Evolutionary conservation across 2,329 filamentous ascomycete genomes (phyloP), one percentile per base, ranked within the genome.

Genomic region (Monosporascus sp.): DNA sequence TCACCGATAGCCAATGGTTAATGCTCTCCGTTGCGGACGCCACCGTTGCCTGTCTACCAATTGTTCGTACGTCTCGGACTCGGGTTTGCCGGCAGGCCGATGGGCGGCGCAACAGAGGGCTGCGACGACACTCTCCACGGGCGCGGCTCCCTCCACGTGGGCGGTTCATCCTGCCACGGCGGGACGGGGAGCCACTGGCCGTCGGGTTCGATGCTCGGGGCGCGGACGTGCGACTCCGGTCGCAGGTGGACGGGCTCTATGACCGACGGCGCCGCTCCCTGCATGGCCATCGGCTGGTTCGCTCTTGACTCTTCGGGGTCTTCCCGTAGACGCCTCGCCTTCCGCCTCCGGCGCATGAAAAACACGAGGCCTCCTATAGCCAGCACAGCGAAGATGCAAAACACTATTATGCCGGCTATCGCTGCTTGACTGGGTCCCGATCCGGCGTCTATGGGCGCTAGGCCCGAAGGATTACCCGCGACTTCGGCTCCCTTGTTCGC

Each of bases 141-240:
- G 15, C 58, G 58, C 43, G 58, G 56, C 37, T 57, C 59, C 2
- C 58, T 52, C 59, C 59, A 61, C 17, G 58, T 60, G 18, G 59
- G 57, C 31, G 53, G 49, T 2, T 59, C 57, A 7, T 62, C 59
- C n/a, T 60, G 58, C 61, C 59, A 61, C 5, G 61, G 59, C 41
- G 58, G 59, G 31, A 55, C 58, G 38, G 59, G 48, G 50, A 62
- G 51, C 61, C 59, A 61, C 18, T 60, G 57, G 11, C 60, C 60
- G 38, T 57, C 56, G 2, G 53, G 59, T 9, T 49, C 48, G 6
- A 48, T 49, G n/a, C 38, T 49, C 9, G 53, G 35, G 5, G 26
- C 8, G 11, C 49, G 50, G 14, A 6, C 37, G 9, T 35, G 20
- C 35, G 37, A 45, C 18, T 43, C 22, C 24, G 26, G 44, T 17